These are phyloP conservation scores for Aspergillus tubingensis DNA, from an alignment of 2,329 filamentous ascomycete species.

Conservation along the genomic window DNA sequence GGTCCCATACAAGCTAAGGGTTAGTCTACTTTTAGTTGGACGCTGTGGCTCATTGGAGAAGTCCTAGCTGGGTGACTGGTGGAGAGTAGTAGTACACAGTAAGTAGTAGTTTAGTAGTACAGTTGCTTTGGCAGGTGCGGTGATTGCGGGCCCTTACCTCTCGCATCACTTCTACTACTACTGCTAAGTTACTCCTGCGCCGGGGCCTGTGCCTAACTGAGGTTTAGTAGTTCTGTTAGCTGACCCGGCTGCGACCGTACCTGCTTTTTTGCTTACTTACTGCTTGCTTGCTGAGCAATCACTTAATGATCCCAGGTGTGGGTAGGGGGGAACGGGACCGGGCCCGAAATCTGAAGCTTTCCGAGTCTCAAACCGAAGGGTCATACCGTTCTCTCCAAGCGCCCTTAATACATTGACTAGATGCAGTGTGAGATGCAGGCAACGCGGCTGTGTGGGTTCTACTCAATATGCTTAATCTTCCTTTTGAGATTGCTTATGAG, in stretches of 20 bases:
- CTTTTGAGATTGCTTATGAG: background rate
- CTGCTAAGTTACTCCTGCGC: background rate
- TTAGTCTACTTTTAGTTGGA: background rate
- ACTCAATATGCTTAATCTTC: conserved; percentile 5
- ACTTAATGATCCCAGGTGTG: background rate
- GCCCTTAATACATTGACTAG: background rate
- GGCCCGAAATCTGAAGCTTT: conserved; percentile 2
- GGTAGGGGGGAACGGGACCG: background rate
- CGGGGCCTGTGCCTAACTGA: background rate
- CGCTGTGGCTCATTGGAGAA: background rate
- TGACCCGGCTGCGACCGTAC: background rate
- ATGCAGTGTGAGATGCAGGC: background rate
- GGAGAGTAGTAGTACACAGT: background rate
- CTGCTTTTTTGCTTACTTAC: background rate
- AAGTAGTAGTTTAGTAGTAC: too few relatives aligned
- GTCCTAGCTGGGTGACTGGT: background rate
- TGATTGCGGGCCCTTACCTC: background rate
- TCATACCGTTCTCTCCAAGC: background rate
- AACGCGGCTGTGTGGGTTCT: background rate
- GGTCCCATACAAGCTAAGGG: background rate
- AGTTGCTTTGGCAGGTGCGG: background rate
- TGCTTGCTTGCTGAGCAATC: background rate
- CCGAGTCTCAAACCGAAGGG: conserved; percentile 6
- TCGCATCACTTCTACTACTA: background rate
- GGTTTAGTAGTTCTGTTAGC: background rate